Evolutionary conservation across 148 eudicot species (phyloP).

Genomic region (Pharnaceum exiguum): DNA sequence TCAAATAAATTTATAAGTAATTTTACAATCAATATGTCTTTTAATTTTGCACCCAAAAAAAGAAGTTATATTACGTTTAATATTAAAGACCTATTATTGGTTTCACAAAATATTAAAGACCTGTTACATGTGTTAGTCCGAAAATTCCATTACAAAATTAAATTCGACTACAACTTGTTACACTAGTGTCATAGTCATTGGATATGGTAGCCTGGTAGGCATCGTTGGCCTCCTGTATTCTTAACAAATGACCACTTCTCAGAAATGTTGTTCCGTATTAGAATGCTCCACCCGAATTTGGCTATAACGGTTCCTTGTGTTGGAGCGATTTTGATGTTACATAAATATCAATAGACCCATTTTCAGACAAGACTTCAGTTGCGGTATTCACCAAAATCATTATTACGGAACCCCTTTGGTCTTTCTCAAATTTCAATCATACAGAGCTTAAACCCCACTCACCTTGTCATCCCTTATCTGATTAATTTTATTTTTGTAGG

Average conservation of each 20-base stretch:
- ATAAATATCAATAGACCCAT: neutral
- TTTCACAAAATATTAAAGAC: no score
- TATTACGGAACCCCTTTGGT: neutral
- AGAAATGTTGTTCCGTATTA: slow-evolving; percentile 8
- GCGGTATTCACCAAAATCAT: neutral
- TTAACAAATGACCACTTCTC: neutral
- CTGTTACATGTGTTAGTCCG: no score
- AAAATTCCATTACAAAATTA: no score
- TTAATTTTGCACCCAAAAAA: no score
- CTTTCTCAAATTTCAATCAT: neutral
- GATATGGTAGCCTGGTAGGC: neutral
- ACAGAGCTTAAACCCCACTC: neutral
- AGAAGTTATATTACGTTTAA: no score
- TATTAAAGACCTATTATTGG: no score
- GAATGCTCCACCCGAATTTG: neutral
- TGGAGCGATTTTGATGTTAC: neutral
- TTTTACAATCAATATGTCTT: no score
- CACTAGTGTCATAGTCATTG: neutral
- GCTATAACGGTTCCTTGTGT: neutral
- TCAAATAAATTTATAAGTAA: no score
- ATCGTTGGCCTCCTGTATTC: neutral
- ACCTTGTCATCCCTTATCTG: neutral
- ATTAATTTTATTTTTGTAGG: no score
- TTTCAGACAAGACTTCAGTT: neutral
- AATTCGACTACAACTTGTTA: no score